phyloP scores from a whole-genome alignment of 371 early-diverging fungal species.

The Apophysomyces variabilis region DNA sequence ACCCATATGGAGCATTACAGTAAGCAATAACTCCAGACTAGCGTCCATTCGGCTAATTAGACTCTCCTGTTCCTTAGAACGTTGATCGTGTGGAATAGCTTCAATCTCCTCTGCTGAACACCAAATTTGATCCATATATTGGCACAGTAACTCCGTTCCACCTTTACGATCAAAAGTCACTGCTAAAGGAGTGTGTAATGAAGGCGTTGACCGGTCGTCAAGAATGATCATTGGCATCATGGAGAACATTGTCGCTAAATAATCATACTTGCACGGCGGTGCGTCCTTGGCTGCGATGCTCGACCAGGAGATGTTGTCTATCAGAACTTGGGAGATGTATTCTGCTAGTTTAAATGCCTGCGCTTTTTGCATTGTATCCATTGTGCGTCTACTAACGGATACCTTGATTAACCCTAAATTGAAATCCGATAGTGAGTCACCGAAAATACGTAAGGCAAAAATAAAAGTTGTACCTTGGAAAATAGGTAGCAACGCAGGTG shows the following conservation, averaged over 20 bases:
- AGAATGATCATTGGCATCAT: conserved; percentile 50
- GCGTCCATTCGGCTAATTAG: conserved; percentile 36
- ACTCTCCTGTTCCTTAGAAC: conserved; percentile 30
- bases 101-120: conserved; percentile 38
- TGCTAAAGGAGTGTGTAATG: conserved; percentile 74
- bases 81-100: conserved; percentile 27
- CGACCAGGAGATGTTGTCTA: conserved; percentile 57
- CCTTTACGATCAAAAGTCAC: conserved; percentile 68
- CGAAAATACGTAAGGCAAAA: neutral
- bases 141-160: conserved; percentile 65
- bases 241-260: conserved; percentile 56
- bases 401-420: conserved; percentile 66
- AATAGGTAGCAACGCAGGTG: conserved; percentile 64
- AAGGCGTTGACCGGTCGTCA: conserved; percentile 67
- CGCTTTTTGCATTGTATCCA: conserved; percentile 55
- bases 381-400: conserved; percentile 64
- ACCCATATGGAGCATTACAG: conserved; percentile 61
- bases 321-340: conserved; percentile 53
- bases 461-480: conserved; percentile 64
- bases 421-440: neutral
- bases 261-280: conserved; percentile 56
- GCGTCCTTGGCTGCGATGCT: conserved; percentile 33
- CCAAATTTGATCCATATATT: conserved; percentile 64
- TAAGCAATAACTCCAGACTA: conserved; percentile 63
- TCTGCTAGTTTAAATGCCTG: conserved; percentile 66